phyloP scores from a whole-genome alignment of 1,284 basidiomycete species.

The Ganoderma multipileum region DNA sequence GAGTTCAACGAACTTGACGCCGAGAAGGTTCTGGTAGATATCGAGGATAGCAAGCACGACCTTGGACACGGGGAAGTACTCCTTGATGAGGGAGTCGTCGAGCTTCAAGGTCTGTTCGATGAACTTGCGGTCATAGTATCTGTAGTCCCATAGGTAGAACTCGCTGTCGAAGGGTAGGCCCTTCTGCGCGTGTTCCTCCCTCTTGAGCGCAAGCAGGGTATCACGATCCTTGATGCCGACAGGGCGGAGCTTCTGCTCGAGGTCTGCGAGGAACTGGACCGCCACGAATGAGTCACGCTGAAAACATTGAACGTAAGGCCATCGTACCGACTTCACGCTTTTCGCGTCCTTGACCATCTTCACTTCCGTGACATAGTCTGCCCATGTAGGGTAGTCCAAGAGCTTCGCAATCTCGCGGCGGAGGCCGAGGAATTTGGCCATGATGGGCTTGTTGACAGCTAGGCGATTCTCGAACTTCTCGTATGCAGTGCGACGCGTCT shows the following conservation, averaged over 20 bases:
- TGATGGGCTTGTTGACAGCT: slow-evolving; percentile 70
- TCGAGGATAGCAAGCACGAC: slow-evolving; percentile 82
- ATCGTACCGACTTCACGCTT: slow-evolving; percentile 57
- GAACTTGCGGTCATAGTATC: slow-evolving; percentile 77
- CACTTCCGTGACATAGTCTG: slow-evolving; percentile 80
- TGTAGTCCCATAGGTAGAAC: slow-evolving; percentile 57
- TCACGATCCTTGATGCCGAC: slow-evolving; percentile 72
- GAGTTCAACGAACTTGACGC: slow-evolving; percentile 74
- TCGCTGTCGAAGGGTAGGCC: slow-evolving; percentile 69
- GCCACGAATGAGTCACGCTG: background rate
- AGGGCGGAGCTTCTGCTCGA: slow-evolving; percentile 76
- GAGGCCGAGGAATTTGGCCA: slow-evolving; percentile 69
- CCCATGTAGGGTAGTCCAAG: slow-evolving; percentile 81
- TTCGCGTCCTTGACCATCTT: slow-evolving; percentile 84
- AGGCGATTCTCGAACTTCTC: slow-evolving; percentile 75
- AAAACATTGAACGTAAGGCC: no score
- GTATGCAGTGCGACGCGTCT: slow-evolving; percentile 69
- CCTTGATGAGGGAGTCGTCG: slow-evolving; percentile 80
- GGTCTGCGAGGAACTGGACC: slow-evolving; percentile 70
- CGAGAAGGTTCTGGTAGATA: slow-evolving; percentile 82
- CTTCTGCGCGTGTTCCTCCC: slow-evolving; percentile 67
- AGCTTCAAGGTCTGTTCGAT: slow-evolving; percentile 71
- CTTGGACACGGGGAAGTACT: slow-evolving; percentile 84
- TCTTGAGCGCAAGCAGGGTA: slow-evolving; percentile 73
- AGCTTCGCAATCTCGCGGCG: slow-evolving; percentile 72